These are phyloP conservation scores for Vanrija sp. DNA, from an alignment of 1,284 basidiomycete genomes.

Conservation along the genomic window DNA sequence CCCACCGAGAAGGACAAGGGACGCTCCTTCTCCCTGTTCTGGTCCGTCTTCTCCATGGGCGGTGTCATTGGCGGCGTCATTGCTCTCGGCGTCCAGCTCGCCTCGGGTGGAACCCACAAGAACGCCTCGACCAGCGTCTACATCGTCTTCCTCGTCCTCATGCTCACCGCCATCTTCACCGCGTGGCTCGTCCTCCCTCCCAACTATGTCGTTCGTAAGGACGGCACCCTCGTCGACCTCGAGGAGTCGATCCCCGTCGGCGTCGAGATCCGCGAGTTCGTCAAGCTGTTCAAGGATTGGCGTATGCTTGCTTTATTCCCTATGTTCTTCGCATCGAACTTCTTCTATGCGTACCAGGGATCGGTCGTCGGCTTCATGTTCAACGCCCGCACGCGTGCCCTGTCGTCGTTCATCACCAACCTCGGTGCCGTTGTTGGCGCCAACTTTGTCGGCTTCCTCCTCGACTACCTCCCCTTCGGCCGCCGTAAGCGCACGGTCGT, in stretches of 20 bases:
- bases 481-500: conserved; percentile 30
- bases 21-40: conserved; percentile 49
- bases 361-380: conserved; percentile 34
- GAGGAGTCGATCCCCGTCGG: conserved; percentile 15
- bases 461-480: conserved; percentile 32
- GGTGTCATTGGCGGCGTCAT: conserved; percentile 51
- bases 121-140: conserved; percentile 36
- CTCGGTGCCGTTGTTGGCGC: conserved; percentile 38
- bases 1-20: conserved; percentile 51
- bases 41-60: conserved; percentile 51
- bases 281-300: conserved; percentile 31
- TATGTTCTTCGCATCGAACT: conserved; percentile 39
- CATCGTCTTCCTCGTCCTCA: conserved; percentile 44
- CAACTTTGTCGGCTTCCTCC: conserved; percentile 34
- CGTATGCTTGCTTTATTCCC: conserved; percentile 35
- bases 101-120: conserved; percentile 19
- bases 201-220: conserved; percentile 29
- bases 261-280: conserved; percentile 27
- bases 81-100: conserved; percentile 44
- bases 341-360: conserved; percentile 37
- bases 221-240: conserved; percentile 35
- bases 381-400: conserved; percentile 37
- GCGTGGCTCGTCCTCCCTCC: conserved; percentile 37
- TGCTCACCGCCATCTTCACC: conserved; percentile 29
- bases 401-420: conserved; percentile 29